Conservation (phyloP, 169 alveolate genomes). For the Neospora caninum region DNA sequence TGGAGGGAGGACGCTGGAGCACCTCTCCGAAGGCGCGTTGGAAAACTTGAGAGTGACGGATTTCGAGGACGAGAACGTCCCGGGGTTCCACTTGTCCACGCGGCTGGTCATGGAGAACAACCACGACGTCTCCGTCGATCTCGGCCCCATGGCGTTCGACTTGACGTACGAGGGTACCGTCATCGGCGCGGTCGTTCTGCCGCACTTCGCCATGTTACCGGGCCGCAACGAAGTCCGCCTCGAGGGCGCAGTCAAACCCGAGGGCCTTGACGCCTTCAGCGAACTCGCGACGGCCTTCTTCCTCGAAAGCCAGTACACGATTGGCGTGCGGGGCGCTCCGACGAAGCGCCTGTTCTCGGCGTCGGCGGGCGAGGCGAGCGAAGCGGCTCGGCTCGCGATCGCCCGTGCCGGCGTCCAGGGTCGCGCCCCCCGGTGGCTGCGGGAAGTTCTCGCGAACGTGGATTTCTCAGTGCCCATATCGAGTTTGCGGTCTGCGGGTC, state of each 20-base stretch:
- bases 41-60: constrained; percentile 31
- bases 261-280: constrained; percentile 32
- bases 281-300: constrained; percentile 44
- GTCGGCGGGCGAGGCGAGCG: constrained; percentile 8
- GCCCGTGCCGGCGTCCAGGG: not conserved
- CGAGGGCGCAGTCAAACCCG: constrained; percentile 38
- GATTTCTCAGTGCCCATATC: not conserved
- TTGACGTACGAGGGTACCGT: not conserved
- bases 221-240: not conserved
- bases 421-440: constrained; percentile 25
- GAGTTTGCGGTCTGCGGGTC: not conserved
- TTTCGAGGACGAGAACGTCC: not conserved
- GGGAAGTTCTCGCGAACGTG: not conserved
- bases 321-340: constrained; percentile 22
- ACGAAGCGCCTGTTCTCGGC: not conserved
- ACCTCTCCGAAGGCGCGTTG: constrained; percentile 47
- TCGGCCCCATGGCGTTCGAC: constrained; percentile 18
- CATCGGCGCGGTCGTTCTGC: constrained; percentile 37
- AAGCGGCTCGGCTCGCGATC: constrained; percentile 23
- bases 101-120: not conserved
- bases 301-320: not conserved
- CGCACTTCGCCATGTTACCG: not conserved
- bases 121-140: not conserved
- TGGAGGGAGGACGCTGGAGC: not conserved
- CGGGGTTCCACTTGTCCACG: constrained; percentile 22